Base-by-base conservation (phyloP, 2,329 filamentous ascomycete species). In the Ilyonectria mors-panacis region DNA sequence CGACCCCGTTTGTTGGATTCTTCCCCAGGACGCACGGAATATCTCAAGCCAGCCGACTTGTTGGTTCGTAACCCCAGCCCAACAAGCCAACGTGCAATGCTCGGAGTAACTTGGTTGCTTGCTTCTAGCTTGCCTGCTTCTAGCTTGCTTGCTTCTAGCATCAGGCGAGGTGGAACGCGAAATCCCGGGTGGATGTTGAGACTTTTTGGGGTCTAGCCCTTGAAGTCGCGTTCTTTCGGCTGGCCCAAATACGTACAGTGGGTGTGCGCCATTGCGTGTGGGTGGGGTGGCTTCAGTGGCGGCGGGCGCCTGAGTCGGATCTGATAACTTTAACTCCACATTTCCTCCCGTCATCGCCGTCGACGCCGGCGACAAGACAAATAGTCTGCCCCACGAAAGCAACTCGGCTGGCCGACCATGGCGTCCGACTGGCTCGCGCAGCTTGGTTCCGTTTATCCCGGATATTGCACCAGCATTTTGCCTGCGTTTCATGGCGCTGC, bases 291-390 rank as follows among this genome's bases (percentile, higher is more conserved):
- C 44, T 42, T 42, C 39, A 61, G 69, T 74, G 69, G 63, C 67
- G 71, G 61, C 47, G 47, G 47, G 57, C 56, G 57, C 59, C 30
- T 45, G 68, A 64, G 58, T 70, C 72, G 70, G 76, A 77, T 77
- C 76, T 77, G 76, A 77, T 77, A 77, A 77, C 76, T 74, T 69
- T 68, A 75, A 69, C 73, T 75, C 74, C 75, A 74, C 70, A 73
- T 42, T 51, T 72, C 47, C 59, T 51, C 60, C 37, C 60, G 62
- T 42, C 55, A 60, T 37, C 50, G 39, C 61, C 58, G 70, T 61
- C 55, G 64, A 61, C 69, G 59, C 60, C 65, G 54, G 33, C 54
- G 48, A 19, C 28, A 55, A 30, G n/a, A 28, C 42, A 51, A 51
- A 70, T 70, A 55, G 59, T 30, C 67, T 26, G 71, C 63, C 69